A percentile compares a stretch with the other conserved stretches of the same genome.
Conservation (phyloP, 179 eudicot species). For the Vitellaria paradoxa region DNA sequence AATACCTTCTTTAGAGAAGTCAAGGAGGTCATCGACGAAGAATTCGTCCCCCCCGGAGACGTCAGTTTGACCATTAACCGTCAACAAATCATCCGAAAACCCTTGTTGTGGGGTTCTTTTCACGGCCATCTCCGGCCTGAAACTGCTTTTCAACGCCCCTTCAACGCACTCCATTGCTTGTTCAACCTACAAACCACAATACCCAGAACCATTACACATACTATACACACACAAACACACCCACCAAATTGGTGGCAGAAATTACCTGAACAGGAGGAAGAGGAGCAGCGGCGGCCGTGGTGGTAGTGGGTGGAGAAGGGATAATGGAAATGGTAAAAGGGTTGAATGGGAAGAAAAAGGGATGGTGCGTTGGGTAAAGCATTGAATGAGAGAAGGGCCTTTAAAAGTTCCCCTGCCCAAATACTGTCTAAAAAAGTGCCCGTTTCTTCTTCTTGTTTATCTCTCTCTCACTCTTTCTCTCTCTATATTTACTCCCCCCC, state of each 20-base stretch:
- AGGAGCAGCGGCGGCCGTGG: background rate
- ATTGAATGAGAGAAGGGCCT: constrained; percentile 41
- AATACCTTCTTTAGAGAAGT: constrained; percentile 33
- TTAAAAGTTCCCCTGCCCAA: constrained; percentile 14
- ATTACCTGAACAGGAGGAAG: constrained; percentile 22
- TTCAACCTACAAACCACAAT: constrained; percentile 15
- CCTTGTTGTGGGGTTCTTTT: constrained; percentile 22
- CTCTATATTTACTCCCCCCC: background rate
- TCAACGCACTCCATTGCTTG: constrained; percentile 40
- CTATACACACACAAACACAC: background rate
- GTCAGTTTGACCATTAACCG: constrained; percentile 17
- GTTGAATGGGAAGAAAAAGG: constrained; percentile 25
- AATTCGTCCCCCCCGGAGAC: constrained; percentile 48
- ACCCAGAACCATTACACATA: constrained; percentile 3
- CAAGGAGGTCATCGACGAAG: constrained; percentile 70
- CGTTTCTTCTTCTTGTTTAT: constrained; percentile 1
- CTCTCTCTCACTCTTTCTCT: background rate
- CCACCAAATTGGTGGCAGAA: background rate
- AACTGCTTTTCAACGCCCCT: constrained; percentile 34
- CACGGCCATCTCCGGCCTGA: constrained; percentile 24
- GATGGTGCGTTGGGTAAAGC: constrained; percentile 60
- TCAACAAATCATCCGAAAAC: constrained; percentile 28
- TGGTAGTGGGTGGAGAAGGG: background rate
- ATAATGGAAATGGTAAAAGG: constrained; percentile 16
- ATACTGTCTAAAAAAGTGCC: constrained; percentile 14